Evolutionary conservation across 2,329 filamentous ascomycete species (phyloP), one percentile per base, ranked within the genome.

Genomic region (Dactylellina parvicollis): DNA sequence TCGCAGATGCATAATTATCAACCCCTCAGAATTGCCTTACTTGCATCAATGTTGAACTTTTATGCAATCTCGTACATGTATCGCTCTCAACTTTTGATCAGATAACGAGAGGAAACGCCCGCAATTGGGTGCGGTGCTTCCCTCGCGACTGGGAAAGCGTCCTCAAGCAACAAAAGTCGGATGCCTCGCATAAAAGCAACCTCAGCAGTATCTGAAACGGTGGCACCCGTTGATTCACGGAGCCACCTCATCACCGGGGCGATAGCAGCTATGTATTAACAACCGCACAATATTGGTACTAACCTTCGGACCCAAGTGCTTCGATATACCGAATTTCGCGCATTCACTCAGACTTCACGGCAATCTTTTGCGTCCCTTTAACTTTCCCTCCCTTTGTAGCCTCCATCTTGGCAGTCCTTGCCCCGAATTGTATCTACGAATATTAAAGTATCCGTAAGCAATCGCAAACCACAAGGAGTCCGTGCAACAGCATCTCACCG

Each of bases 341-440:
- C 28, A 40, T 36, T 38, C 42, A 65, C 50, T 16, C 60, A 14
- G 24, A 26, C 7, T 28, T 44, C 16, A 52, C 34, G 28, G 60
- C 49, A 34, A 73, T 73, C 44, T 73, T 73, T 38, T 73, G 69
- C 12, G 76, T 78, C 9, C 77, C 77, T 47, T 76, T 77, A 18
- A 73, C 67, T 38, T 72, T 75, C 24, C 76, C 76, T 34, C 69
- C 70, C 60, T 36, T 83, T 81, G 62, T 55, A 2, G 42, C 44
- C 79, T 92, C 89, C 88, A 94, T 93, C 82, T 93, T 95, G 12
- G 91, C 91, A 2, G 91, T 93, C 76, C 90, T 84, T 2, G 91
- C 88, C 12, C 91, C 91, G 78, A 95, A 95, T 80, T 95, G 91
- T 67, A 73, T 73, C 69, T 73, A 55, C 40, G 47, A 64, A 55